These are phyloP conservation scores for Persicaria maculosa DNA, from an alignment of 148 eudicot genomes.

Conservation along the genomic window DNA sequence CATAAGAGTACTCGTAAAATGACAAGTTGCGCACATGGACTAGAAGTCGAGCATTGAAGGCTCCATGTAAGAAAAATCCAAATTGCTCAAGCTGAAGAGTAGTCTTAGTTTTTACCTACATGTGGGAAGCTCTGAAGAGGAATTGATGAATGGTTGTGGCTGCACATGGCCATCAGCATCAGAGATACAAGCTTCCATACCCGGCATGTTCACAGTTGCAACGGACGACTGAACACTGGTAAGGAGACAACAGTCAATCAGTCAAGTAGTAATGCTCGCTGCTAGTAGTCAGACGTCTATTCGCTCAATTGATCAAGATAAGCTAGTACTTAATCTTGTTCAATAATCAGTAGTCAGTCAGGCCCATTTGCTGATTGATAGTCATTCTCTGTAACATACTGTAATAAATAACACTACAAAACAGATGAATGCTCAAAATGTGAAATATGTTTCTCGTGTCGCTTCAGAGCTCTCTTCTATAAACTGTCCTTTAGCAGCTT, in stretches of 20 bases:
- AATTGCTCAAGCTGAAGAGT: neutral
- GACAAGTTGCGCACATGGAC: neutral
- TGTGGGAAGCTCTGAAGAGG: neutral
- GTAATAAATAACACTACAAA: neutral
- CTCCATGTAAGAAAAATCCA: neutral
- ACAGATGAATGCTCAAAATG: neutral
- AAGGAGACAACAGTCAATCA: neutral
- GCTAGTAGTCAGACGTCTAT: neutral
- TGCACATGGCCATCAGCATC: constrained; percentile 11
- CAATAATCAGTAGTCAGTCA: neutral
- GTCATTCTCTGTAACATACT: no score
- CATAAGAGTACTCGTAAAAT: neutral
- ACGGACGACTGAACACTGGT: neutral
- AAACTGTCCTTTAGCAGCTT: neutral
- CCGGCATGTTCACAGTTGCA: constrained; percentile 1
- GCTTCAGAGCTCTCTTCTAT: neutral
- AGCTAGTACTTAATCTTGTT: neutral
- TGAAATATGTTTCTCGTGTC: neutral
- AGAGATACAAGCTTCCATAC: constrained; percentile 10
- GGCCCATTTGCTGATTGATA: no score
- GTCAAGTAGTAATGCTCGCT: neutral
- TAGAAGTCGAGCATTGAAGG: neutral
- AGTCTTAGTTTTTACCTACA: neutral
- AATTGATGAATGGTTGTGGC: neutral
- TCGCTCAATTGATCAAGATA: neutral